Evolutionary conservation across 495 filamentous ascomycete species (phyloP).

Genomic region (Penicillium waksmanii): DNA sequence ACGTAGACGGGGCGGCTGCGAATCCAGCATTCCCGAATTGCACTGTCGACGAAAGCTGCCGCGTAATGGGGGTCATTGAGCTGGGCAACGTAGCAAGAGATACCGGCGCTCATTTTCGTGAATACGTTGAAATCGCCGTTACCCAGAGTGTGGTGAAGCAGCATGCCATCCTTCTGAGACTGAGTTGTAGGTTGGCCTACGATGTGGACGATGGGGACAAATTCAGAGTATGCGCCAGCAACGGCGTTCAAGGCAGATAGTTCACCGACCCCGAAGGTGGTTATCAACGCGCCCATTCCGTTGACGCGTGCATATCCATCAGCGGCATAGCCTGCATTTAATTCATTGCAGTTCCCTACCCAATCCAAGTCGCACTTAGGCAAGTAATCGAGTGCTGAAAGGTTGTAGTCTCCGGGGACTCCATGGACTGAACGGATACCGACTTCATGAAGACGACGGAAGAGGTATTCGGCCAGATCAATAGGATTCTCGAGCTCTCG

Average conservation of each 20-base stretch:
- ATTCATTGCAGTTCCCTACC: constrained; percentile 73
- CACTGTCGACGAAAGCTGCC: constrained; percentile 76
- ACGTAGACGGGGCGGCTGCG: constrained; percentile 81
- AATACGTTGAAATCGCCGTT: constrained; percentile 92
- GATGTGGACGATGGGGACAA: constrained; percentile 65
- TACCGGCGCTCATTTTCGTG: constrained; percentile 70
- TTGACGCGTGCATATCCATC: constrained; percentile 74
- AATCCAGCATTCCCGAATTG: constrained; percentile 77
- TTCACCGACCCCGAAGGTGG: constrained; percentile 74
- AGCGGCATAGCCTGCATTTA: constrained; percentile 73
- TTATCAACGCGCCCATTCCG: constrained; percentile 66
- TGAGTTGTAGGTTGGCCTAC: constrained; percentile 61
- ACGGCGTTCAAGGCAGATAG: constrained; percentile 70
- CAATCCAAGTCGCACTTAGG: constrained; percentile 60
- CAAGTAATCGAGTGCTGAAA: constrained; percentile 64
- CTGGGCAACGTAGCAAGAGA: constrained; percentile 71
- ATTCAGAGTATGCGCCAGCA: constrained; percentile 65
- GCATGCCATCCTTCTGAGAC: constrained; percentile 56
- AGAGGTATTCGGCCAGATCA: constrained; percentile 65
- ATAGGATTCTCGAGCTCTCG: constrained; percentile 58
- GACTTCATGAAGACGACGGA: constrained; percentile 63
- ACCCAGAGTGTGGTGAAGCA: constrained; percentile 93
- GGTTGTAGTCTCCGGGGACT: constrained; percentile 63
- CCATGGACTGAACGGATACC: constrained; percentile 66
- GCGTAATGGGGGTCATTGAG: constrained; percentile 72